Percentiles rank a stretch among this genome's conserved stretches.
phyloP scores from a whole-genome alignment of 2,329 filamentous ascomycete genomes.

The Lecanosticta acicola region DNA sequence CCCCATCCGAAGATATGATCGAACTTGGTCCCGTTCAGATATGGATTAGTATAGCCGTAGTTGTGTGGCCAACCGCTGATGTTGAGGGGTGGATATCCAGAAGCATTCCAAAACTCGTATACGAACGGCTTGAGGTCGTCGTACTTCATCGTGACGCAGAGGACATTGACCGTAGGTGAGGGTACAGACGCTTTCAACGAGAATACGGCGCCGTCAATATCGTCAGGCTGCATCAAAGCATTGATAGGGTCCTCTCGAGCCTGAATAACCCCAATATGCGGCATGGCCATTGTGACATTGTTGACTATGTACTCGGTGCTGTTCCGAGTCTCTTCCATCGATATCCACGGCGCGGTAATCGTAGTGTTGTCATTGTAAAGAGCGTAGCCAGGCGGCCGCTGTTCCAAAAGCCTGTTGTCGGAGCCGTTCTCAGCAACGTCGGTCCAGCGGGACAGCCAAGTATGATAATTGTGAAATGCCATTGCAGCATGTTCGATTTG shows the following conservation, averaged over 20 bases:
- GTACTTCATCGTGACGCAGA: slow-evolving; percentile 62
- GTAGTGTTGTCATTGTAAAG: slow-evolving; percentile 69
- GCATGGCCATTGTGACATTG: slow-evolving; percentile 72
- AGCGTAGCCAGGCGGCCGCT: slow-evolving; percentile 56
- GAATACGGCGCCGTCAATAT: slow-evolving; percentile 61
- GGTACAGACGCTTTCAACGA: slow-evolving; percentile 62
- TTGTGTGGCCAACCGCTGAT: slow-evolving; percentile 7
- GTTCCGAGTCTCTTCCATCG: slow-evolving; percentile 44
- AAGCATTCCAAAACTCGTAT: slow-evolving; percentile 55
- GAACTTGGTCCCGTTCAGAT: slow-evolving; percentile 35
- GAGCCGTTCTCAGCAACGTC: slow-evolving; percentile 52
- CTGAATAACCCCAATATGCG: slow-evolving; percentile 62
- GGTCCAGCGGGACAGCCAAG: slow-evolving; percentile 32
- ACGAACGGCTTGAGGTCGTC: slow-evolving; percentile 60
- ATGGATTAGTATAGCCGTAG: slow-evolving; percentile 5
- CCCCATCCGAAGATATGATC: slow-evolving; percentile 69
- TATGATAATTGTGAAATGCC: slow-evolving; percentile 65
- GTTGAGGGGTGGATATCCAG: slow-evolving; percentile 5
- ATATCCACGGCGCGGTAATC: slow-evolving; percentile 62
- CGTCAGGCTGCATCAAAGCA: slow-evolving; percentile 61
- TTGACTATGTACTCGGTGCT: slow-evolving; percentile 52
- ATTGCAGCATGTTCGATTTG: slow-evolving; percentile 65
- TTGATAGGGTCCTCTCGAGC: slow-evolving; percentile 60
- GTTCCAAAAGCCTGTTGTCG: slow-evolving; percentile 37
- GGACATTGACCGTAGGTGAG: slow-evolving; percentile 64